These are phyloP conservation scores for Pichia exigua DNA, from an alignment of 805 yeast species.

Conservation along the genomic window DNA sequence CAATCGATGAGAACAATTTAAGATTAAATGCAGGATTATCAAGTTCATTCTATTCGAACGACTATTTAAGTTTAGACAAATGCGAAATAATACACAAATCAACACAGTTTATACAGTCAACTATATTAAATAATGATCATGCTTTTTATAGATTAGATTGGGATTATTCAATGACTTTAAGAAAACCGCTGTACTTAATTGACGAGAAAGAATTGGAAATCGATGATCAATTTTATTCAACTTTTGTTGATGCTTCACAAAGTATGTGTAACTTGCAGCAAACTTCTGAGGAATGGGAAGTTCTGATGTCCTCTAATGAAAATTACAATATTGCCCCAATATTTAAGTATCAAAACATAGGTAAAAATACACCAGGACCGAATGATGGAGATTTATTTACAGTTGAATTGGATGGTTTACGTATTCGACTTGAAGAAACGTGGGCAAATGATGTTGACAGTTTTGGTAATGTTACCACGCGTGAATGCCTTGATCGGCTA, in stretches of 20 bases:
- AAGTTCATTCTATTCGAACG: constrained; percentile 1
- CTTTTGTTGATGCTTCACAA: constrained; percentile 19
- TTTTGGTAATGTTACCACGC: constrained; percentile 28
- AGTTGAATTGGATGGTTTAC: constrained; percentile 33
- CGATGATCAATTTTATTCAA: constrained; percentile 25
- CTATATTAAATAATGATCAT: constrained; percentile 28
- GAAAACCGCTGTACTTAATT: constrained; percentile 33
- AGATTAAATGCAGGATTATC: background rate
- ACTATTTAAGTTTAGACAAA: constrained; percentile 16
- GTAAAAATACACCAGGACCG: background rate
- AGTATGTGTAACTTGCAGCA: constrained; percentile 1
- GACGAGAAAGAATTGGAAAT: constrained; percentile 21
- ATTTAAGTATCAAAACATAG: background rate
- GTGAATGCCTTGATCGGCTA: constrained; percentile 10
- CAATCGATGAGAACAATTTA: background rate
- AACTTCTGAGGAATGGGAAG: constrained; percentile 10
- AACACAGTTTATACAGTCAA: constrained; percentile 24
- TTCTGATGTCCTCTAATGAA: constrained; percentile 4
- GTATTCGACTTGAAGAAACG: constrained; percentile 41
- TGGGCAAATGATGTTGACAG: constrained; percentile 34
- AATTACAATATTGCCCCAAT: constrained; percentile 3
- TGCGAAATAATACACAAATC: constrained; percentile 8
- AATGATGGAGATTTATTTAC: constrained; percentile 31
- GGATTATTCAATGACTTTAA: constrained; percentile 32
- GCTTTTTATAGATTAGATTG: constrained; percentile 40